phyloP scores from a whole-genome alignment of 2,329 filamentous ascomycete genomes.

The Pyrenophora graminea region DNA sequence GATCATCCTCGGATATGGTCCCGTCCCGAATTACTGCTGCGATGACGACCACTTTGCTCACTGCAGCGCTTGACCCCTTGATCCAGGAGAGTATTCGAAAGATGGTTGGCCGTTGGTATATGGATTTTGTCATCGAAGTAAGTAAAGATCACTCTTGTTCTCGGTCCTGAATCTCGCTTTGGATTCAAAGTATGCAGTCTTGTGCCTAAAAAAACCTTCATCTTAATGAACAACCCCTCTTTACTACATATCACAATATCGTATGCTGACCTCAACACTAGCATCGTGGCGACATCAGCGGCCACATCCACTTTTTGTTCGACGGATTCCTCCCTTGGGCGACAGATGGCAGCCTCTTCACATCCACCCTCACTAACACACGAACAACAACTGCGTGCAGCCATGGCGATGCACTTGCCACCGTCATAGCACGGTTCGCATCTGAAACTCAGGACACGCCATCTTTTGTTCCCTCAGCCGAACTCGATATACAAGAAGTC shows the following conservation, averaged over 20 bases:
- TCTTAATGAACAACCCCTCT: too few species aligned
- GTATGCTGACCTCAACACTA: slow-evolving; percentile 1
- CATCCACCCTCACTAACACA: slow-evolving; percentile 41
- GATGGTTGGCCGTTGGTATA: slow-evolving; percentile 52
- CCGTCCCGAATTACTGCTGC: slow-evolving; percentile 39
- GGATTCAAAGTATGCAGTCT: too few species aligned
- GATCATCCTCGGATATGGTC: slow-evolving; percentile 40
- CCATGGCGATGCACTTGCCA: slow-evolving; percentile 48
- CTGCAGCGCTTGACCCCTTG: slow-evolving; percentile 46
- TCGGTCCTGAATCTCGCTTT: neutral
- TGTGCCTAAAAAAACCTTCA: too few species aligned
- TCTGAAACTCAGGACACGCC: slow-evolving; percentile 5
- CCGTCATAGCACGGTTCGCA: slow-evolving; percentile 43
- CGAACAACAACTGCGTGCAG: slow-evolving; percentile 39
- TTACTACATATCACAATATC: neutral
- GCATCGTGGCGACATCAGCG: slow-evolving; percentile 7
- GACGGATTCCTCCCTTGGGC: slow-evolving; percentile 54
- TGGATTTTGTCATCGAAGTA: slow-evolving; percentile 36
- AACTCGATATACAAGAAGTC: neutral
- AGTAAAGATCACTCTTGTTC: neutral
- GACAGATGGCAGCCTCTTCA: slow-evolving; percentile 52
- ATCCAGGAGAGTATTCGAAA: slow-evolving; percentile 54
- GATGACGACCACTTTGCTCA: slow-evolving; percentile 51
- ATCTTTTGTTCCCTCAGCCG: neutral
- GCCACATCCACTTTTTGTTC: slow-evolving; percentile 40